Percentiles rank a stretch among this genome's conserved stretches.
phyloP scores from a whole-genome alignment of 1,284 basidiomycete species.

The Thelephora terrestris region DNA sequence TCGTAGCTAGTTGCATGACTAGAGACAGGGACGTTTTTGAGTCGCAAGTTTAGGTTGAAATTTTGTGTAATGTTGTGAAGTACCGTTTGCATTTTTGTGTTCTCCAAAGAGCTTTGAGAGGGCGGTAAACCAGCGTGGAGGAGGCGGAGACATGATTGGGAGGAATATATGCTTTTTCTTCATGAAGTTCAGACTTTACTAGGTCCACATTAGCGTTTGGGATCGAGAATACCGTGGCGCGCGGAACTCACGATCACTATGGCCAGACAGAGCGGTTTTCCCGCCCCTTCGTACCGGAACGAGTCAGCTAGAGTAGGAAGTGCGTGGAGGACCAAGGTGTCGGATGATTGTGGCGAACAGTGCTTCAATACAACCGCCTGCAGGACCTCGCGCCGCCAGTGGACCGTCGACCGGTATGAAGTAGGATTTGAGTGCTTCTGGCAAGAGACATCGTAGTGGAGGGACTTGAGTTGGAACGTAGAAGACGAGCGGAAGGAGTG shows the following conservation, averaged over 20 bases:
- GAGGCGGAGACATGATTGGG: slow-evolving; percentile 49
- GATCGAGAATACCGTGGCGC: slow-evolving; percentile 52
- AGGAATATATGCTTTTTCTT: slow-evolving; percentile 36
- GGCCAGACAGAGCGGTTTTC: slow-evolving; percentile 74
- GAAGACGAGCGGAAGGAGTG: too few species aligned
- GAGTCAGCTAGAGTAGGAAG: slow-evolving; percentile 42
- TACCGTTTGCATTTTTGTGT: too few species aligned
- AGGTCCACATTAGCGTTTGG: slow-evolving; percentile 17
- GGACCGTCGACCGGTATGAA: slow-evolving; percentile 73
- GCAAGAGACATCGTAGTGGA: slow-evolving; percentile 82
- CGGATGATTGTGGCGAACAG: slow-evolving; percentile 34
- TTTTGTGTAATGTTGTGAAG: slow-evolving; percentile 8
- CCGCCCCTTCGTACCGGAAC: slow-evolving; percentile 57
- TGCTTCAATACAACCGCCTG: slow-evolving; percentile 53
- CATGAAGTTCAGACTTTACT: slow-evolving; percentile 57
- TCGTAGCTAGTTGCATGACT: slow-evolving; percentile 54
- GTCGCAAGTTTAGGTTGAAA: neutral
- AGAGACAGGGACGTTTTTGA: too few species aligned
- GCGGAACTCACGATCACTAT: slow-evolving; percentile 73
- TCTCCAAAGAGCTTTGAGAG: too few species aligned
- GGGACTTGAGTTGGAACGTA: slow-evolving; percentile 60
- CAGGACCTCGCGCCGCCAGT: slow-evolving; percentile 80
- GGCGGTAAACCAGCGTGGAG: too few species aligned
- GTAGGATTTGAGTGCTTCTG: slow-evolving; percentile 80
- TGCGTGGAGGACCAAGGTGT: slow-evolving; percentile 58